These are phyloP conservation scores for Chlorella sp. DNA, from an alignment of 139 green algal species.

Conservation along the genomic window DNA sequence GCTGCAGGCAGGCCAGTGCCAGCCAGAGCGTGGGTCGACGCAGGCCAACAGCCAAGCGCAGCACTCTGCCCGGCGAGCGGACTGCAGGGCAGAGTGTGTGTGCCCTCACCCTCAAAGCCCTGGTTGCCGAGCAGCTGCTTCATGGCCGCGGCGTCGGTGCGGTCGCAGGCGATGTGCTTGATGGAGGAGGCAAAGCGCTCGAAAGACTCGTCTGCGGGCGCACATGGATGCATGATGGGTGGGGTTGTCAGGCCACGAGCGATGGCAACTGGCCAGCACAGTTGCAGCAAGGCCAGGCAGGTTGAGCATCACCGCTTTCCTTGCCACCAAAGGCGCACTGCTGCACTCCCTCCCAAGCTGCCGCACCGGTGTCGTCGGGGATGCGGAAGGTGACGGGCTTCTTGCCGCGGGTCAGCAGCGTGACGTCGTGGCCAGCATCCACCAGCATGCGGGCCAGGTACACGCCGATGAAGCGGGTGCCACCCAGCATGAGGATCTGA, in stretches of 20 bases:
- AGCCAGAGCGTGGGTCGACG: no score
- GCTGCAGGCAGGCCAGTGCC: no score
- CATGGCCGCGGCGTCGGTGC: slow-evolving; percentile 77
- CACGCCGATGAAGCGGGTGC: slow-evolving; percentile 97
- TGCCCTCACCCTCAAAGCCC: slow-evolving; percentile 90
- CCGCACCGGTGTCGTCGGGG: slow-evolving; percentile 26
- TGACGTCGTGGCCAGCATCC: slow-evolving; percentile 91
- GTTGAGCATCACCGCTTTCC: no score
- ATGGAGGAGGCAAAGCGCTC: slow-evolving; percentile 72
- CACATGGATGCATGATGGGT: no score
- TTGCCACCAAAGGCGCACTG: no score
- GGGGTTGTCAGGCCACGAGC: no score
- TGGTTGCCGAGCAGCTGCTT: slow-evolving; percentile 70
- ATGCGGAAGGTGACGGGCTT: slow-evolving; percentile 72
- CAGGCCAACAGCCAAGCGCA: no score
- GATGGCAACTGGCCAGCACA: no score
- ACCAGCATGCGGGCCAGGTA: slow-evolving; percentile 95
- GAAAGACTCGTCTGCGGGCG: slow-evolving; percentile 72
- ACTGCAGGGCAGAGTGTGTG: no score
- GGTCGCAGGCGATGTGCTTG: slow-evolving; percentile 93
- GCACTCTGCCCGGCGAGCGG: no score
- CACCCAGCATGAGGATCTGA: slow-evolving; percentile 60
- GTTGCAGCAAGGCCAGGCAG: no score
- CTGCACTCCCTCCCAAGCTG: no score
- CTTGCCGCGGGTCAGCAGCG: slow-evolving; percentile 96